Evolutionary conservation across 1,139 yeast genomes (phyloP).

Genomic region (Candida sp.): DNA sequence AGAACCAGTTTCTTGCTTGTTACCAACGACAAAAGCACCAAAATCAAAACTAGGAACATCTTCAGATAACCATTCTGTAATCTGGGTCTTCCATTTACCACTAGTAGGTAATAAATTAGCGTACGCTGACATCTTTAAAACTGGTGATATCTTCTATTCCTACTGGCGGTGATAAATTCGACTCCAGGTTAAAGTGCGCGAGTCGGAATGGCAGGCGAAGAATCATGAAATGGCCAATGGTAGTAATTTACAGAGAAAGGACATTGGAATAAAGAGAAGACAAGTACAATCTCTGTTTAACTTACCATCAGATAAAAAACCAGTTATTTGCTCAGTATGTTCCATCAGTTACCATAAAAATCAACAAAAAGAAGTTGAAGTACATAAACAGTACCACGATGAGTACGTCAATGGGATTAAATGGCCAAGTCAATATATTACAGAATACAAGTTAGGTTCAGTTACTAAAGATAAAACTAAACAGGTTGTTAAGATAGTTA

Average conservation of each 20-base stretch:
- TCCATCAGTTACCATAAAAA: conserved; percentile 56
- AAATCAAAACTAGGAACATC: conserved; percentile 94
- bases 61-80: conserved; percentile 74
- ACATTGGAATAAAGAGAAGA: not conserved
- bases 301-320: conserved; percentile 4
- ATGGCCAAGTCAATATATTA: conserved; percentile 27
- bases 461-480: not conserved
- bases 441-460: not conserved
- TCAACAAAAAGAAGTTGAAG: conserved; percentile 38
- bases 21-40: conserved; percentile 95
- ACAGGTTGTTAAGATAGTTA: conserved; percentile 8
- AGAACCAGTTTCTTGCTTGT: conserved; percentile 65
- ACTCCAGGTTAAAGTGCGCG: too few relatives aligned
- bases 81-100: conserved; percentile 77
- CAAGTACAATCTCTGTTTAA: conserved; percentile 14
- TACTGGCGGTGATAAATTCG: too few relatives aligned
- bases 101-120: conserved; percentile 66
- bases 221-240: not conserved
- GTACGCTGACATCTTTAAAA: conserved; percentile 17
- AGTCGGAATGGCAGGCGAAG: too few relatives aligned
- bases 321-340: conserved; percentile 49
- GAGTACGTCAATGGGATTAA: conserved; percentile 45
- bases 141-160: too few relatives aligned
- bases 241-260: not conserved
- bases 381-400: conserved; percentile 49